Conservation (phyloP, 164 flowering plant species). For the Vitis amurensis region DNA sequence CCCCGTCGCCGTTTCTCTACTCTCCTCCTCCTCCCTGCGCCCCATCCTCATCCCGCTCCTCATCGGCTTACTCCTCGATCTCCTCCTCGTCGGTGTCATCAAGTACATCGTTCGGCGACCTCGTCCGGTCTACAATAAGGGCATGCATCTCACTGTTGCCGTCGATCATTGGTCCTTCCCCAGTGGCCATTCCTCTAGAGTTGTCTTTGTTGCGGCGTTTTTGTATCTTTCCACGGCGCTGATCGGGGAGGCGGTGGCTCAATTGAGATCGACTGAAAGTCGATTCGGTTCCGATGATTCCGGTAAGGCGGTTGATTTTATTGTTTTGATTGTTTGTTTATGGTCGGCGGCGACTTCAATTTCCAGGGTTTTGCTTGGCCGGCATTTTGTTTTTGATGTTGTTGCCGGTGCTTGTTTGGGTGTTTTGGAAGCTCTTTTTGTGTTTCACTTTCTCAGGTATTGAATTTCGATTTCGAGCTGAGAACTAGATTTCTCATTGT, state of each 20-base stretch:
- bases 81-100: constrained; percentile 51
- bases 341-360: constrained; percentile 68
- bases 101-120: constrained; percentile 61
- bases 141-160: constrained; percentile 58
- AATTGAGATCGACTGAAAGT: constrained; percentile 2
- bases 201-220: constrained; percentile 58
- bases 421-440: constrained; percentile 53
- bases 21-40: constrained; percentile 26
- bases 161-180: constrained; percentile 92
- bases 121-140: constrained; percentile 73
- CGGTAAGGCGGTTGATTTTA: constrained; percentile 16
- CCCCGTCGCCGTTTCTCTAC: constrained; percentile 37
- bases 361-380: constrained; percentile 82
- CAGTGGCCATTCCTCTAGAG: constrained; percentile 84
- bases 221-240: constrained; percentile 28
- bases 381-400: constrained; percentile 46
- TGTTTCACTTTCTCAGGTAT: constrained; percentile 24
- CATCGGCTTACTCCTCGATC: constrained; percentile 65
- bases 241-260: constrained; percentile 17
- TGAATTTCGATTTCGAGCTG: constrained; percentile 5
- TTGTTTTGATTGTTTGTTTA: constrained; percentile 23
- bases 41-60: constrained; percentile 28
- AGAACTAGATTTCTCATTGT: no score
- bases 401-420: constrained; percentile 63
- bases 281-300: constrained; percentile 2